Evolutionary conservation across 2,329 filamentous ascomycete genomes (phyloP).

Genomic region (Xylariaceae sp.): DNA sequence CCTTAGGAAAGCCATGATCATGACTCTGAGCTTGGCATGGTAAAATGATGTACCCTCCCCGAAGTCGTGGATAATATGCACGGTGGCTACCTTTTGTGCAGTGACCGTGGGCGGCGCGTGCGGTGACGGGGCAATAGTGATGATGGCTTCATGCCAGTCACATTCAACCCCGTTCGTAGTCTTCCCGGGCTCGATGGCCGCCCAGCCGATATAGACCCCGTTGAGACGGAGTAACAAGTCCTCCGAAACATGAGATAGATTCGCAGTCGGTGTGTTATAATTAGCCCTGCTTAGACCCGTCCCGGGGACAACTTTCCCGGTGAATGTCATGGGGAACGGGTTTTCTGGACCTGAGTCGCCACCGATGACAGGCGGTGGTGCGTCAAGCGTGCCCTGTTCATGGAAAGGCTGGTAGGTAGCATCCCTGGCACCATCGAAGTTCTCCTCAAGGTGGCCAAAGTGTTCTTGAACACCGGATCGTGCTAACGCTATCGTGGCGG

Average conservation of each 20-base stretch:
- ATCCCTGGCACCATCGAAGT: conserved; percentile 33
- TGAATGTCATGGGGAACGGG: conserved; percentile 50
- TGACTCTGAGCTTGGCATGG: conserved; percentile 42
- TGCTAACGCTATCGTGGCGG: conserved; percentile 37
- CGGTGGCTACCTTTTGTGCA: conserved; percentile 44
- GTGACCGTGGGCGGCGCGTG: conserved; percentile 42
- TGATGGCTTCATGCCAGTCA: conserved; percentile 55
- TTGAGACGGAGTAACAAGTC: conserved; percentile 48
- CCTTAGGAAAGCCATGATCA: conserved; percentile 57
- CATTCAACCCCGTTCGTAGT: conserved; percentile 31
- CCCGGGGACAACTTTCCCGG: conserved; percentile 42
- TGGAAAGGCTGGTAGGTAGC: conserved; percentile 35
- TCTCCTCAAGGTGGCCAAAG: conserved; percentile 33
- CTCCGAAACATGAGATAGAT: conserved; percentile 46
- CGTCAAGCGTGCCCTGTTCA: conserved; percentile 30
- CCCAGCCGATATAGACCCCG: conserved; percentile 64
- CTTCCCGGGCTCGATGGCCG: conserved; percentile 37
- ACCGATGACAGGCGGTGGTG: conserved; percentile 38
- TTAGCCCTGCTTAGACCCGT: conserved; percentile 35
- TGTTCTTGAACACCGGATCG: conserved; percentile 30
- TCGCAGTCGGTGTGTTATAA: conserved; percentile 45
- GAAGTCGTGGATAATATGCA: conserved; percentile 51
- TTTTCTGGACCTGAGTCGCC: conserved; percentile 45
- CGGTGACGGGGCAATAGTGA: conserved; percentile 49
- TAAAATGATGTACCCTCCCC: conserved; percentile 37